A percentile compares a stretch with the other conserved stretches of the same genome.
Conservation (phyloP, 305 asterid genomes). For the Coffea humblotiana region DNA sequence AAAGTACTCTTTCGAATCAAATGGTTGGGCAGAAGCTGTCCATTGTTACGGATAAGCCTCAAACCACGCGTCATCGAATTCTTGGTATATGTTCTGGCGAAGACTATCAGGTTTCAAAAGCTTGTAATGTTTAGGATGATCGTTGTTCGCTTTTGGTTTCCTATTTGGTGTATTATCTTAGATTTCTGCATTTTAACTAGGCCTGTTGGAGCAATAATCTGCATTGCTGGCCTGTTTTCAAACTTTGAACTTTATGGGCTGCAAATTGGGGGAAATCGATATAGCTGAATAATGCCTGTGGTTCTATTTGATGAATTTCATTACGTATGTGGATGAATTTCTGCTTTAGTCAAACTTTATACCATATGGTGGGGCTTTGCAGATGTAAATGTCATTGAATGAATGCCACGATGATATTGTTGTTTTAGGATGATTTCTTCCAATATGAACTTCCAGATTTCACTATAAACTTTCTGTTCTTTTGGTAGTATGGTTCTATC, state of each 20-base stretch:
- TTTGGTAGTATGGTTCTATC: background rate
- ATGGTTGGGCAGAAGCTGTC: constrained; percentile 95
- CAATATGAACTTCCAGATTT: background rate
- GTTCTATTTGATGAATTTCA: background rate
- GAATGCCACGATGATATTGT: too few species aligned
- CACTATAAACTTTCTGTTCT: too few species aligned
- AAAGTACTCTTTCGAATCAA: constrained; percentile 92
- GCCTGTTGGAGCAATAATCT: background rate
- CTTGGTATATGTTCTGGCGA: constrained; percentile 88
- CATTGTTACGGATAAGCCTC: constrained; percentile 95
- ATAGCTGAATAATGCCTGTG: background rate
- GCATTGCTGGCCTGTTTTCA: background rate
- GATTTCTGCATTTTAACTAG: background rate
- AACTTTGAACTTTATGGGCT: background rate
- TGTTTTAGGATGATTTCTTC: background rate
- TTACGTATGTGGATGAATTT: background rate
- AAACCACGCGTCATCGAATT: constrained; percentile 92
- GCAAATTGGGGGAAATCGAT: background rate
- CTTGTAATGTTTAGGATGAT: constrained; percentile 7
- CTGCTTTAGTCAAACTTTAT: background rate
- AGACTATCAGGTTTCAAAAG: constrained; percentile 72
- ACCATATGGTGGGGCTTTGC: background rate
- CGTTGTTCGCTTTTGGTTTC: background rate
- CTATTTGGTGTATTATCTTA: background rate
- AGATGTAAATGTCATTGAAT: background rate